Conservation (phyloP, 2,329 filamentous ascomycete genomes). For the Thyridium curvatum region DNA sequence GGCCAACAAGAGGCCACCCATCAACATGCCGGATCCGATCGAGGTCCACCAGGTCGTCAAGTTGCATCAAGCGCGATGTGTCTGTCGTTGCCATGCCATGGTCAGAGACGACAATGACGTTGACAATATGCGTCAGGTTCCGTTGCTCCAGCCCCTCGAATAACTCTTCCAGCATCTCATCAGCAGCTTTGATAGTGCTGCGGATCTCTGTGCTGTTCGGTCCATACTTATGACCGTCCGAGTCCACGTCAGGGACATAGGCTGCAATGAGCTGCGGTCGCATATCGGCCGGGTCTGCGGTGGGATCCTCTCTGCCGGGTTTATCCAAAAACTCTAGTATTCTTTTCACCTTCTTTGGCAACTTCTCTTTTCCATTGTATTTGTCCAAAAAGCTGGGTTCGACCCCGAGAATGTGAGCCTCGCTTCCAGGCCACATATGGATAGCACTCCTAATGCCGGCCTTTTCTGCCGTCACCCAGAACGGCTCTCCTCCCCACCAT, state of each 20-base stretch:
- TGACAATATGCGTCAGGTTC: conserved; percentile 85
- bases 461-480: conserved; percentile 89
- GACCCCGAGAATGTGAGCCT: conserved; percentile 71
- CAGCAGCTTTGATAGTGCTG: conserved; percentile 69
- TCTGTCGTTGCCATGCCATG: conserved; percentile 98
- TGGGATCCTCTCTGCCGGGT: conserved; percentile 60
- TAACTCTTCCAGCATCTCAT: conserved; percentile 72
- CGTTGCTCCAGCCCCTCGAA: conserved; percentile 71
- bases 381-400: conserved; percentile 79
- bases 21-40: conserved; percentile 75
- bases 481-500: conserved; percentile 92
- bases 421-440: conserved; percentile 98
- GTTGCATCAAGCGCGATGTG: conserved; percentile 70
- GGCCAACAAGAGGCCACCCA: conserved; percentile 88
- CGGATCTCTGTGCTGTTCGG: conserved; percentile 93
- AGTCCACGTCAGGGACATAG: conserved; percentile 90
- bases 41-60: conserved; percentile 82
- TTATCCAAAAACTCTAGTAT: conserved; percentile 80
- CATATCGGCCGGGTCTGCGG: conserved; percentile 41
- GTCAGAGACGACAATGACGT: conserved; percentile 92
- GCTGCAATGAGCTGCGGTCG: conserved; percentile 88
- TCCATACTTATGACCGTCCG: conserved; percentile 79
- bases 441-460: conserved; percentile 74
- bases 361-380: conserved; percentile 70
- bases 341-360: conserved; percentile 70